These are phyloP conservation scores for Cerioporus squamosus DNA, from an alignment of 1,284 basidiomycete genomes.

Conservation along the genomic window DNA sequence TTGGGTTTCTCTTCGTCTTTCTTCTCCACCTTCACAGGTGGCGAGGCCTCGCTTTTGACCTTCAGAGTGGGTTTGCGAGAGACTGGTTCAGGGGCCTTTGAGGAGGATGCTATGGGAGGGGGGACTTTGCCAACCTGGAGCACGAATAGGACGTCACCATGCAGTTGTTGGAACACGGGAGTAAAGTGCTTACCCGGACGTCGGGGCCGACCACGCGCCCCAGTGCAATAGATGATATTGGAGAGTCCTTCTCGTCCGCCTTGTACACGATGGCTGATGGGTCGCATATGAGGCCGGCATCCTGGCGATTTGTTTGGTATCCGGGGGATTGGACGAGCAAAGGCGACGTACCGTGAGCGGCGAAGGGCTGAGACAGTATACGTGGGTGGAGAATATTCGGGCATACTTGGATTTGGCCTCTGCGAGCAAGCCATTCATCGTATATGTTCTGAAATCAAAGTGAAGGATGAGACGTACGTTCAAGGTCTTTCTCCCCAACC, in stretches of 20 bases:
- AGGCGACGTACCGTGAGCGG: constrained; percentile 53
- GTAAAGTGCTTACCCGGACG: constrained; percentile 48
- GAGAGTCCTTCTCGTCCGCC: constrained; percentile 51
- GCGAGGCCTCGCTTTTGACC: constrained; percentile 26
- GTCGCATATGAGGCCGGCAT: constrained; percentile 59
- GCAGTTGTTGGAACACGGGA: not conserved
- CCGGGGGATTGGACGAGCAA: not conserved
- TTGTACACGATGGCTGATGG: constrained; percentile 52
- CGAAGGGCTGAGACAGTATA: constrained; percentile 71
- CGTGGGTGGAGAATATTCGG: constrained; percentile 54
- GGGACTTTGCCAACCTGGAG: constrained; percentile 25
- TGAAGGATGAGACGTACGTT: constrained; percentile 48
- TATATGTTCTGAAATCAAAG: not conserved
- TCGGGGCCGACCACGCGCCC: constrained; percentile 55
- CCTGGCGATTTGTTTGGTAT: constrained; percentile 42
- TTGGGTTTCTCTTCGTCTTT: constrained; percentile 27
- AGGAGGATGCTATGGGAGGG: constrained; percentile 25
- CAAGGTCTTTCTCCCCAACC: constrained; percentile 60
- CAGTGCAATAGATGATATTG: constrained; percentile 45
- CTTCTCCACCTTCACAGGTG: constrained; percentile 4
- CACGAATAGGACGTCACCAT: not conserved
- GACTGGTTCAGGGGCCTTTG: constrained; percentile 30
- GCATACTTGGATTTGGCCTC: constrained; percentile 54
- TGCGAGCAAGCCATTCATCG: constrained; percentile 27
- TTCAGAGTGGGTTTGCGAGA: constrained; percentile 21